Evolutionary conservation across 1,139 yeast species (phyloP), one percentile per base, ranked within the genome.

Genomic region (Yamadazyma taylorii): DNA sequence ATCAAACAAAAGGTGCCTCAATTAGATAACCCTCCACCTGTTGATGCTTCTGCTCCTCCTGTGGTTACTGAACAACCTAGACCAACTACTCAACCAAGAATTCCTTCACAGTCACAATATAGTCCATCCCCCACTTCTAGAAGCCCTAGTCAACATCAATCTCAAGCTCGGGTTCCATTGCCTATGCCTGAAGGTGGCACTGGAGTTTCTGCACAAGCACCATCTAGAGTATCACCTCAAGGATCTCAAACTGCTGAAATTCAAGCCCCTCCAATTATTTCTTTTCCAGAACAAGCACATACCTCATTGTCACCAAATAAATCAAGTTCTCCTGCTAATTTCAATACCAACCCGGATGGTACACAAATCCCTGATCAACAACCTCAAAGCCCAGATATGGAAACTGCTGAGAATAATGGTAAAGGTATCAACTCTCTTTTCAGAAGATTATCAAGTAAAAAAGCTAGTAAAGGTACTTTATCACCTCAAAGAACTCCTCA

Each of bases 241-340:
- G 27, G 31, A 12, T 32, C 38, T 5, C 41, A 34, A 31, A 24
- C 28, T 11, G 41, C 46, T n/a, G 4, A 46, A 39, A 25, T 50
- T 48, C 40, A 43, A 14, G 32, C 46, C 23, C 41, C 53, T n/a
- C 64, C 53, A 6, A 52, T 68, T n/a, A n/a, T n/a, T 34, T 39
- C 81, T 11, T 72, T 77, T 52, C 89, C 89, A 8, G 83, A 80
- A 48, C 86, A 81, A 46, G 88, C 87, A 0, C 86, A 83, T 51
- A 80, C 85, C 2, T 70, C 84, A 28, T 36, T 53, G 33, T 39
- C 52, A 2, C 46, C 47, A 25, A 39, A 21, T 12, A 37, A 36
- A 6, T 15, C 39, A 4, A 19, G 40, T 11, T 24, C 41, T 3
- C 30, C 41, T 15, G 35, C 24, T 14, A 29, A 36, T 9, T 10